phyloP scores from a whole-genome alignment of 2,329 filamentous ascomycete genomes.

The Passalora sequoiae region DNA sequence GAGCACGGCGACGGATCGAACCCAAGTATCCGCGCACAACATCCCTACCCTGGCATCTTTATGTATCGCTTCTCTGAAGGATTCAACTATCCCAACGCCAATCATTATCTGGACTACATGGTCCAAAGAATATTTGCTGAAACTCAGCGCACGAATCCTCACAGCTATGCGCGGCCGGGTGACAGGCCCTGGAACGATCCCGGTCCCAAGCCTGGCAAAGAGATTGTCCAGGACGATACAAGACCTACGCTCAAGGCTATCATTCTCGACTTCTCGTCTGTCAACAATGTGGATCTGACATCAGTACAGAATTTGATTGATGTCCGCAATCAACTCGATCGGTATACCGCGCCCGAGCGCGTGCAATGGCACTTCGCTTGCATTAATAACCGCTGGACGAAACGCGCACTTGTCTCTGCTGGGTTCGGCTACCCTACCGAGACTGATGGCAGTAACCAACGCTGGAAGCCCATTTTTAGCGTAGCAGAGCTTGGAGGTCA shows the following conservation, averaged over 20 bases:
- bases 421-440: slow-evolving; percentile 76
- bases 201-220: slow-evolving; percentile 59
- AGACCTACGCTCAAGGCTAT: slow-evolving; percentile 76
- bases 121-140: slow-evolving; percentile 44
- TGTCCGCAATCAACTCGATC: slow-evolving; percentile 86
- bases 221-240: slow-evolving; percentile 42
- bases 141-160: slow-evolving; percentile 70
- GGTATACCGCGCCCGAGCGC: slow-evolving; percentile 69
- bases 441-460: slow-evolving; percentile 49
- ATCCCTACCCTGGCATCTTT: slow-evolving; percentile 85
- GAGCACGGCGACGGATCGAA: slow-evolving; percentile 88
- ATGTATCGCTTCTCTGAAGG: slow-evolving; percentile 94
- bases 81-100: slow-evolving; percentile 94
- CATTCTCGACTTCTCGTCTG: slow-evolving; percentile 86
- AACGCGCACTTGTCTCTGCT: slow-evolving; percentile 77
- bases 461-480: slow-evolving; percentile 94
- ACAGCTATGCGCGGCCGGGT: slow-evolving; percentile 53
- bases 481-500: slow-evolving; percentile 78
- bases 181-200: slow-evolving; percentile 96
- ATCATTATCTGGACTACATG: slow-evolving; percentile 73
- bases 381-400: slow-evolving; percentile 91
- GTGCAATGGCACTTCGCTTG: slow-evolving; percentile 97
- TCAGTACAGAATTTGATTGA: slow-evolving; percentile 90
- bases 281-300: slow-evolving; percentile 91
- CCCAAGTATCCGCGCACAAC: slow-evolving; percentile 70